Base-by-base conservation (phyloP, 2,329 filamentous ascomycete species). In the Paradendryphiella salina region DNA sequence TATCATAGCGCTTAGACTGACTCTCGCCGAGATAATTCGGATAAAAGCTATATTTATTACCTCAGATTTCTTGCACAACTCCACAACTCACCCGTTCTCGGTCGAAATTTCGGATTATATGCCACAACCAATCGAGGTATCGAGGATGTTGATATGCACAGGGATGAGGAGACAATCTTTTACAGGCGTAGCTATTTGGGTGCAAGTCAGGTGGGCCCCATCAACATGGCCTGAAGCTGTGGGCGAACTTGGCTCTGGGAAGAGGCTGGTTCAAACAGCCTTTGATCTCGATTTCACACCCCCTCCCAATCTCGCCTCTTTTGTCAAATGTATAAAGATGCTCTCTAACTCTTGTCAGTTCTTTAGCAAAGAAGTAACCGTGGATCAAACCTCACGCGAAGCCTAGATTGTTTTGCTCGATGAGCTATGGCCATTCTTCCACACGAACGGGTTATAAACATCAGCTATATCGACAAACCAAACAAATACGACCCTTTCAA, bases 401-500 rank as follows among this genome's bases (percentile, higher is more conserved):
- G 13, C 15, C 18, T 21, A 28, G 29, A 17, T 11, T 14, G 17
- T 5, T 11, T 21, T 3, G 23, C 18, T 20, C 26, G 13, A 29
- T 14, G 37, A 31, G 15, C 26, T 13, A 32, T 18, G 26, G 17
- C 23, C 10, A 13, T 20, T 20, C 5, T 13, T 36, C 34, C 20
- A 20, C 34, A 39, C 3, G 11, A 15, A 38, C 31, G 43, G 35
- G 37, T 14, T 33, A 6, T n/a, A 10, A 31, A 56, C 28, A 38
- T 53, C 26, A 39, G 52, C 17, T 46, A 52, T n/a, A 48, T 48
- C 9, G 38, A 52, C 14, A 26, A 37, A 13, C 52, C 57, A 5
- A 6, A 13, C 6, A 55, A 52, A 26, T 13, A 10, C 14, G 63
- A 68, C 33, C 64, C 63, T 7, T 66, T 68, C 50, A 59, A 57